Evolutionary conservation across 805 yeast species (phyloP), one percentile per base, ranked within the genome.

Genomic region (Yamadazyma paraphyllophila): DNA sequence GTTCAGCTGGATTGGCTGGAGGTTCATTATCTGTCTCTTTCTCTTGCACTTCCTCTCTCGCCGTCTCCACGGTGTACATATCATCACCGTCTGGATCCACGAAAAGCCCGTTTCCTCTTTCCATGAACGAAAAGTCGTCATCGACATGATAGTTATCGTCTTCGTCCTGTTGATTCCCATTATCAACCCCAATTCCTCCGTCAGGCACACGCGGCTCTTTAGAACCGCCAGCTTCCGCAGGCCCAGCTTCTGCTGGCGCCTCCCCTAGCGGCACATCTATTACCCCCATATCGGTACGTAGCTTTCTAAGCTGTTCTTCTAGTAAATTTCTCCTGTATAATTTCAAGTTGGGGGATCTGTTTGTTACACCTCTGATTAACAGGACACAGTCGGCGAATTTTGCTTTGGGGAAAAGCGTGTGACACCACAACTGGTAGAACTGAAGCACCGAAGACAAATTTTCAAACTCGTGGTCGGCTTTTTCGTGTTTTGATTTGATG

Each of bases 321-420:
- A 66, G 50, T 45, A 65, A 53, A 39, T 58, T 61, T 14, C 56
- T 52, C 53, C 73, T 56, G 44, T 66, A 66, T 4, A 59, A 31
- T 41, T 55, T 62, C 26, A 80, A 62, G 11, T 61, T 64, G 13
- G 67, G 62, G 16, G 76, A 50, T 61, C 62, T 61, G 20, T 59
- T 63, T 11, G 86, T 83, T 35, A 80, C 71, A 12, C 71, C 64
- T 34, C 75, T 69, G 40, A 82, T 63, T 53, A 84, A 63, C 17
- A 73, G 69, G 1, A 85, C 65, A 56, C 90, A 82, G 60, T 88
- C 95, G 39, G 71, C 69, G 52, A 90, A 87, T 50, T 79, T 82
- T 12, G 94, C 88, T 66, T 85, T 86, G 4, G 97, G 96, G 58
- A 77, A 88, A 32, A 89, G 67, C 1, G 73, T 68, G 45, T 71